A percentile compares a stretch with the other conserved stretches of the same genome.
These are phyloP conservation scores for Cordyceps cateniannulata DNA, from an alignment of 2,329 filamentous ascomycete genomes.

Conservation along the genomic window DNA sequence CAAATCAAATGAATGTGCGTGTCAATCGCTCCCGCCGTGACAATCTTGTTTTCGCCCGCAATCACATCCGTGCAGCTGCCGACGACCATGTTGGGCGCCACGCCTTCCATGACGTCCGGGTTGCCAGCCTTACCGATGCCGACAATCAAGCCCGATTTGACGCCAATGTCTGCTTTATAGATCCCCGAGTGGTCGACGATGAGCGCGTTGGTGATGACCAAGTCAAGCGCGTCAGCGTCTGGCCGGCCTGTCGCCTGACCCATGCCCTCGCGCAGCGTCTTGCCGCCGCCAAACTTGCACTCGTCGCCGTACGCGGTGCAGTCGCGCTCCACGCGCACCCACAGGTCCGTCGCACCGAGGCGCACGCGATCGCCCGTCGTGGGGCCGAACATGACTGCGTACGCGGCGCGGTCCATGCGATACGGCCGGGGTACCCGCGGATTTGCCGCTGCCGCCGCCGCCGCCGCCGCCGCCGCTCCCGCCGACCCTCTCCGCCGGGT, in stretches of 20 bases:
- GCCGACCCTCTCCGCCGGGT: constrained; percentile 50
- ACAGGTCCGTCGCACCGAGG: constrained; percentile 77
- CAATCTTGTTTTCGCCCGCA: constrained; percentile 81
- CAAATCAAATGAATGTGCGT: constrained; percentile 93
- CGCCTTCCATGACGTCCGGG: constrained; percentile 92
- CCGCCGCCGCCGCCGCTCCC: constrained; percentile 80
- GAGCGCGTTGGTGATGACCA: constrained; percentile 83
- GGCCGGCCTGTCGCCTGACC: constrained; percentile 76
- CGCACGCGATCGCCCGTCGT: constrained; percentile 82
- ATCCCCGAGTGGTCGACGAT: constrained; percentile 90
- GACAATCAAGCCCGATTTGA: constrained; percentile 79
- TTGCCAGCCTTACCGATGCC: constrained; percentile 94
- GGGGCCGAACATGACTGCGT: constrained; percentile 86
- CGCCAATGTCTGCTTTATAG: constrained; percentile 93
- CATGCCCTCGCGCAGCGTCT: constrained; percentile 92
- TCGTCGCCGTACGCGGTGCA: constrained; percentile 83
- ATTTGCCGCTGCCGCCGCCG: constrained; percentile 72
- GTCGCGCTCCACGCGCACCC: constrained; percentile 86
- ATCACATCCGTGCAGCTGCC: constrained; percentile 89
- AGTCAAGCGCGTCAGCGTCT: constrained; percentile 68
- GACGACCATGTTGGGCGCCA: constrained; percentile 70
- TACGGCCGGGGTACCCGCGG: constrained; percentile 70
- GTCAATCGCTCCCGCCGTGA: constrained; percentile 87
- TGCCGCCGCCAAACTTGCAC: constrained; percentile 91
- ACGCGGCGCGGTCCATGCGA: constrained; percentile 73